Conservation (phyloP, 2,329 filamentous ascomycete species). For the Sclerotinia subarctica region DNA sequence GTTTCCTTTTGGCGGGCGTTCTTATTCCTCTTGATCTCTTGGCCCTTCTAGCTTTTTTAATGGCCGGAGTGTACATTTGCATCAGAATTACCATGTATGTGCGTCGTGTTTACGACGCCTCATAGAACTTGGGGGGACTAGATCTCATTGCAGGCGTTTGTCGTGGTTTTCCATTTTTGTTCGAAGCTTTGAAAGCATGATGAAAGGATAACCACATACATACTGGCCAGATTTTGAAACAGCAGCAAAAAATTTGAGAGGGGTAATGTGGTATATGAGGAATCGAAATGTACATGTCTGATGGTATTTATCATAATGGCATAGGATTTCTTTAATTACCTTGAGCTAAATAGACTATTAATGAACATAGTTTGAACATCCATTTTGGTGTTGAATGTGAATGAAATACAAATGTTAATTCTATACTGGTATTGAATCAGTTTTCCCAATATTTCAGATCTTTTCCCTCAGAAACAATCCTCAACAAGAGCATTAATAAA, state of each 20-base stretch:
- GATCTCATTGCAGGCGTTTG: conserved; percentile 33
- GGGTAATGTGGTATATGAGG: conserved; percentile 5
- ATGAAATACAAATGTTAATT: neutral
- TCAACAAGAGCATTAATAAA: neutral
- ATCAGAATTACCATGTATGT: conserved; percentile 30
- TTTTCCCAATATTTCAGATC: neutral
- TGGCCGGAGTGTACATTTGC: conserved; percentile 33
- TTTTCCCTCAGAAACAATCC: neutral
- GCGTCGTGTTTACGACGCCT: conserved; percentile 29
- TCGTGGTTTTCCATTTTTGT: conserved; percentile 8
- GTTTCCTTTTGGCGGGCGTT: conserved; percentile 34
- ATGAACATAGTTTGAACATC: conserved; percentile 11
- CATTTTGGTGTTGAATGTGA: neutral
- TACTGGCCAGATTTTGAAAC: conserved; percentile 10
- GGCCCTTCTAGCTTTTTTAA: conserved; percentile 29
- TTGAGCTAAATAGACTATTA: conserved; percentile 9
- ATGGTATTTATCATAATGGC: conserved; percentile 12
- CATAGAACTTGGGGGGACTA: conserved; percentile 33
- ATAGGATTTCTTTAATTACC: conserved; percentile 1
- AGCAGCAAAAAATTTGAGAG: conserved; percentile 1
- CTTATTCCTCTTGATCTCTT: conserved; percentile 38
- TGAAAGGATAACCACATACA: conserved; percentile 21
- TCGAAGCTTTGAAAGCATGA: conserved; percentile 16
- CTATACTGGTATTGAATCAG: neutral
- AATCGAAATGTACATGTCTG: conserved; percentile 13